Conservation (phyloP, 139 green algal genomes). For the Spirogloea muscicola region DNA sequence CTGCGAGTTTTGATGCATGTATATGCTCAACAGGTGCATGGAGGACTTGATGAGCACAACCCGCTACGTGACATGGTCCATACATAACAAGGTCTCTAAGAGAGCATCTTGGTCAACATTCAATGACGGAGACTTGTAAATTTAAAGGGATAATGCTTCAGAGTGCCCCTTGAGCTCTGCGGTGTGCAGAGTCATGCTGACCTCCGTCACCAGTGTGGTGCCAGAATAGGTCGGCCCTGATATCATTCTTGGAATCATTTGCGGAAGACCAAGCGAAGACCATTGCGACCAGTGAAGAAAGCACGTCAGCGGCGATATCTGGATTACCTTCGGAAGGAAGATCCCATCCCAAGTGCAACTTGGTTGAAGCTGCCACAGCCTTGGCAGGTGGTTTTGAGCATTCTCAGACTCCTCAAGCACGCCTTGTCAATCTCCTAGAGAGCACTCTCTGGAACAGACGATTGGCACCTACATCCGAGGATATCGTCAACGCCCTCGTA, state of each 20-base stretch:
- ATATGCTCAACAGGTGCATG: constrained; percentile 79
- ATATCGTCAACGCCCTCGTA: constrained; percentile 88
- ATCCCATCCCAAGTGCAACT: neutral
- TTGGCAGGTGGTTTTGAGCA: neutral
- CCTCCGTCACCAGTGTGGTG: too few relatives aligned
- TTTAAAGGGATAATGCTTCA: too few relatives aligned
- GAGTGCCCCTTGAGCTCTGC: too few relatives aligned
- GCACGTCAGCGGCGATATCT: neutral
- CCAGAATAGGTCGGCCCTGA: neutral
- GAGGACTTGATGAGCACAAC: constrained; percentile 86
- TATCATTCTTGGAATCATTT: neutral
- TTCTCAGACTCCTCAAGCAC: constrained; percentile 4
- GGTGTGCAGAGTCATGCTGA: too few relatives aligned
- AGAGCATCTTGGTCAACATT: neutral
- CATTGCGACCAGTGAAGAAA: too few relatives aligned
- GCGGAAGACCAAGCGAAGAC: neutral
- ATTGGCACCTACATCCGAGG: constrained; percentile 52
- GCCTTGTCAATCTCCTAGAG: constrained; percentile 71
- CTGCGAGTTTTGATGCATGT: too few relatives aligned
- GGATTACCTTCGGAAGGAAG: neutral
- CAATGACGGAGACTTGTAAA: neutral
- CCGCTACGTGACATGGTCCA: constrained; percentile 85
- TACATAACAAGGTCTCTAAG: constrained; percentile 79
- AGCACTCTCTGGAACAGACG: constrained; percentile 81
- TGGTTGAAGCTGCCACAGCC: neutral